Base-by-base conservation (phyloP, 2,329 filamentous ascomycete species). In the Bertia moriformis region DNA sequence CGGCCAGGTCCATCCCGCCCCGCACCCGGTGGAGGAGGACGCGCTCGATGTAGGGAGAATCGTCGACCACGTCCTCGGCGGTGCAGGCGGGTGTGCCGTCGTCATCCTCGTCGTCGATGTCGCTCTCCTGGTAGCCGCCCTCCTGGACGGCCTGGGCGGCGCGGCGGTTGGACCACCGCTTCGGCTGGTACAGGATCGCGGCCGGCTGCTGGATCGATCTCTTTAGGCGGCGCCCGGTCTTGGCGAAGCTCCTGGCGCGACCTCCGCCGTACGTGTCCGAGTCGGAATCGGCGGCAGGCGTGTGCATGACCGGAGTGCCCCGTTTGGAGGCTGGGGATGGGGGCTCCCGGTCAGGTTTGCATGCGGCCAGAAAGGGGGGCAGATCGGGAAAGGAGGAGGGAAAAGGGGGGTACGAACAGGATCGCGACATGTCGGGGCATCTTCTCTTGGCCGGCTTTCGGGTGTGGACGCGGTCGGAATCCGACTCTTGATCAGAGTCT, bases 121-220 rank as follows among this genome's bases (percentile, higher is more conserved):
- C 76, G 48, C 74, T 79, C 48, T 82, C 77, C 51, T 80, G 72
- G 49, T 81, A 81, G 14, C 66, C 70, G 27, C 70, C 71, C 41
- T 65, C 67, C 42, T 74, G 69, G 3, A 78, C 70, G n/a, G n/a
- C n/a, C 54, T 85, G 85, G 13, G 83, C 83, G 40, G 86, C 84
- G 45, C 85, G 82, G 43, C 89, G 74, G 40, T 81, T 91, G 4
- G 87, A 94, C 73, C 93, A 95, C 46, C 89, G 82, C 52, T 94
- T 84, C 61, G 94, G 88, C 41, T 74, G 73, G 49, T 80, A 73
- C n/a, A n/a, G n/a, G n/a, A n/a, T n/a, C 4, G 77, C 67, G 4
- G 82, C 70, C 30, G 74, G 70, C 12, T 76, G 71, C 49, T 79
- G 73, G 18, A 77, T 70, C 53, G 86, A 72, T n/a, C n/a, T n/a